phyloP scores from a whole-genome alignment of 2,329 filamentous ascomycete species.

The Fusarium devonianum region DNA sequence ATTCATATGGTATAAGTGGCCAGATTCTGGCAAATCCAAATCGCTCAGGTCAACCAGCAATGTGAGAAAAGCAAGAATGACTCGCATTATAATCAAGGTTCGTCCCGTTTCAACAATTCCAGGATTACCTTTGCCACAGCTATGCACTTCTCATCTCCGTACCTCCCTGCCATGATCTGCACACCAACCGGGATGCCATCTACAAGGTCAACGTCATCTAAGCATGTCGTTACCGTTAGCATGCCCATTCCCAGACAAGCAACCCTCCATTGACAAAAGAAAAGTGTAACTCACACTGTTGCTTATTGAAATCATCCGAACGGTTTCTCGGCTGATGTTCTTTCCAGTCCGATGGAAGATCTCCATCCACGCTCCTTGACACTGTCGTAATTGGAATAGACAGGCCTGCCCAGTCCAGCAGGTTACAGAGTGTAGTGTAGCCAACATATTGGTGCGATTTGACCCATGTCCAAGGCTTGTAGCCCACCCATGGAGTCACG shows the following conservation, averaged over 20 bases:
- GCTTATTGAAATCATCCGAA: slow-evolving; percentile 17
- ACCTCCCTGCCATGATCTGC: slow-evolving; percentile 15
- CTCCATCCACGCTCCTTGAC: slow-evolving; percentile 1
- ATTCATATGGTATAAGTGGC: too few relatives aligned
- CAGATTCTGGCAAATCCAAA: too few relatives aligned
- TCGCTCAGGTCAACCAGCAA: too few relatives aligned
- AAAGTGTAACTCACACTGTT: slow-evolving; percentile 17
- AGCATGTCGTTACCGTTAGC: neutral
- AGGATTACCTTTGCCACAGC: slow-evolving; percentile 20
- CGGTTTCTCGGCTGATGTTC: slow-evolving; percentile 7
- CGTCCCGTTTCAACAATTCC: neutral
- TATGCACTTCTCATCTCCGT: slow-evolving; percentile 18
- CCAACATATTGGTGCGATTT: slow-evolving; percentile 18
- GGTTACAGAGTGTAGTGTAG: slow-evolving; percentile 14
- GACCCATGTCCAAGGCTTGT: slow-evolving; percentile 22
- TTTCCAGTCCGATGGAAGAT: neutral
- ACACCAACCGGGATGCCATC: slow-evolving; percentile 14
- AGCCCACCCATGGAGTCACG: slow-evolving; percentile 15
- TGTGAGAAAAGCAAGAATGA: too few relatives aligned
- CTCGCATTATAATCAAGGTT: too few relatives aligned
- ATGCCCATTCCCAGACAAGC: neutral
- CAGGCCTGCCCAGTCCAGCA: slow-evolving; percentile 16
- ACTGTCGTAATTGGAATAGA: slow-evolving; percentile 11
- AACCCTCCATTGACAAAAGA: too few relatives aligned
- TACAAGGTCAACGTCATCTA: slow-evolving; percentile 16